Percentiles rank a stretch among this genome's conserved stretches.
Evolutionary conservation across 495 filamentous ascomycete species (phyloP).

Genomic region (Staphylotrichum longicolle): DNA sequence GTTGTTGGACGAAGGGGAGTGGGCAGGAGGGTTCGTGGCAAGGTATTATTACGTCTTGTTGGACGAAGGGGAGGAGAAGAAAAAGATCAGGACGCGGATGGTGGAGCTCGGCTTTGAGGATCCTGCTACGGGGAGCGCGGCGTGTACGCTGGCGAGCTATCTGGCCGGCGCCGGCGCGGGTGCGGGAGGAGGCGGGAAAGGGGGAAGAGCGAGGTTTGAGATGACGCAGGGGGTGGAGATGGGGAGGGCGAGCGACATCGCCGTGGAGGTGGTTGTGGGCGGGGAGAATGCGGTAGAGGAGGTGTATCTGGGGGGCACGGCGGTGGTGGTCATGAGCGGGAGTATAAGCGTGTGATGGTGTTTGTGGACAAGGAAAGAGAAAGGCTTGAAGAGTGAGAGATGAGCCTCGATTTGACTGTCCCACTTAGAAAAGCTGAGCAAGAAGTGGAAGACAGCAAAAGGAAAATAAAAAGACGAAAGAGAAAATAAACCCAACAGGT

Average conservation of each 20-base stretch:
- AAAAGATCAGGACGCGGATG: conserved; percentile 42
- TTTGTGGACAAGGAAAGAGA: background rate
- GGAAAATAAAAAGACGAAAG: background rate
- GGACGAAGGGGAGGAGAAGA: conserved; percentile 29
- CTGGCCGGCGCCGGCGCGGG: conserved; percentile 28
- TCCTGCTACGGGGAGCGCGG: conserved; percentile 66
- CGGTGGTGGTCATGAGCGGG: conserved; percentile 60
- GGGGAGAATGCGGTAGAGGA: conserved; percentile 43
- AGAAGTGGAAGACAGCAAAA: too few relatives aligned
- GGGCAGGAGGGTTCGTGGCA: conserved; percentile 52
- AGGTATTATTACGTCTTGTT: conserved; percentile 56
- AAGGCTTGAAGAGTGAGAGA: too few relatives aligned
- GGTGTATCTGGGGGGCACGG: conserved; percentile 54
- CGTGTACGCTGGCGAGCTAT: conserved; percentile 55
- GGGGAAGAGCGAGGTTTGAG: conserved; percentile 42
- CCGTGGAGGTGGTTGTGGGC: conserved; percentile 40
- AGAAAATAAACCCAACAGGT: too few relatives aligned
- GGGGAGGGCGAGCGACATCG: conserved; percentile 61
- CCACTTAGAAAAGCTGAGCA: too few relatives aligned
- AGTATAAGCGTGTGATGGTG: conserved; percentile 23
- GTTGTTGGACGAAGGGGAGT: conserved; percentile 56
- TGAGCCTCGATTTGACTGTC: too few relatives aligned
- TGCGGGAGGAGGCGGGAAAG: conserved; percentile 21
- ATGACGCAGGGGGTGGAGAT: conserved; percentile 78
- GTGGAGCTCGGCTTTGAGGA: conserved; percentile 64